Conservation (phyloP, 352 stramenopile genomes). For the Globisporangium paroecandrum region DNA sequence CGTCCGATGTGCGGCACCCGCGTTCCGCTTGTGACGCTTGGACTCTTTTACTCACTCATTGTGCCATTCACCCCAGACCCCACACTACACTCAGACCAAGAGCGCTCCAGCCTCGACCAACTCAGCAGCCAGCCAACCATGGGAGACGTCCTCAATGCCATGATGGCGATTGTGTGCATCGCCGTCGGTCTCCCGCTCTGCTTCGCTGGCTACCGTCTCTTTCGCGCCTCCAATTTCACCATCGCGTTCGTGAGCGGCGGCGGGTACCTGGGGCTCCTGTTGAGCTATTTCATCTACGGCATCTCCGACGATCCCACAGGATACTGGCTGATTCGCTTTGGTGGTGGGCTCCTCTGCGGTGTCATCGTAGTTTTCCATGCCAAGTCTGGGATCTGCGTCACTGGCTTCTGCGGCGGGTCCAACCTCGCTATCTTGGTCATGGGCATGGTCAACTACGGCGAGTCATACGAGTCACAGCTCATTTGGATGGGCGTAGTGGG, state of each 20-base stretch:
- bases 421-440: background rate
- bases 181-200: background rate
- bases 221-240: background rate
- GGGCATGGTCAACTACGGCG: background rate
- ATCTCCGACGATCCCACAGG: background rate
- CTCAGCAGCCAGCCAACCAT: background rate
- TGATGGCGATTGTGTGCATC: background rate
- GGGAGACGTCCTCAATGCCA: background rate
- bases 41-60: background rate
- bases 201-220: background rate
- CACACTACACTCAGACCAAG: background rate
- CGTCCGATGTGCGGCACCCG: no score
- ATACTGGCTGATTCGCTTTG: background rate
- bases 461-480: background rate
- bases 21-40: background rate
- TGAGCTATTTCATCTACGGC: background rate
- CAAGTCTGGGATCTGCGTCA: background rate
- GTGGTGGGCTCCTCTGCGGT: background rate
- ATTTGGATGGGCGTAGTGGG: background rate
- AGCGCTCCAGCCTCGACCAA: background rate
- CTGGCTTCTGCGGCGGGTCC: background rate
- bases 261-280: background rate
- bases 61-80: background rate
- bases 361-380: background rate
- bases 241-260: background rate